Conservation (phyloP, 2,329 filamentous ascomycete genomes). For the Periconia sp. region DNA sequence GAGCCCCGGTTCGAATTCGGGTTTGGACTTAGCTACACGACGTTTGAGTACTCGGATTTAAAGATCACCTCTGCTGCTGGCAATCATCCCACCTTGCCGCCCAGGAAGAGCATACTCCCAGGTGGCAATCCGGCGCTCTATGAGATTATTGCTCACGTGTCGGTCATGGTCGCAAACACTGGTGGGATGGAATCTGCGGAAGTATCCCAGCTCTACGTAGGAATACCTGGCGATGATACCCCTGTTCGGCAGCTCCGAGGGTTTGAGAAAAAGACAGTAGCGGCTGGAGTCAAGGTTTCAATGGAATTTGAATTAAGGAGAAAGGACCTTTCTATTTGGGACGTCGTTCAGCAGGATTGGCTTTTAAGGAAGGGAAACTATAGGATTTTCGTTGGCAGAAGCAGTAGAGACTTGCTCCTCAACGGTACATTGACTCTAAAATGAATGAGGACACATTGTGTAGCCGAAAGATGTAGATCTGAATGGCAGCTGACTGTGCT, state of each 20-base stretch:
- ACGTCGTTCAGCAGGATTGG: slow-evolving; percentile 77
- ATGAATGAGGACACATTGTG: too few species aligned
- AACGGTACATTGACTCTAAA: too few species aligned
- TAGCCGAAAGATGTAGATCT: too few species aligned
- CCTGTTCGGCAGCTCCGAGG: slow-evolving; percentile 68
- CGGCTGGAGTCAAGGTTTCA: too few species aligned
- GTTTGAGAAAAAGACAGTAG: slow-evolving; percentile 76
- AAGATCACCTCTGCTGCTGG: slow-evolving; percentile 60
- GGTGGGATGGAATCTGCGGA: slow-evolving; percentile 69
- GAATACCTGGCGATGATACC: slow-evolving; percentile 61
- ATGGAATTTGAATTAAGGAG: too few species aligned
- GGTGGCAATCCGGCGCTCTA: slow-evolving; percentile 58
- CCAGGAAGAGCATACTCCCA: slow-evolving; percentile 45
- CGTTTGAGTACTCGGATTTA: slow-evolving; percentile 72
- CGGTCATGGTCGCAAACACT: slow-evolving; percentile 71
- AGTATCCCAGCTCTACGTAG: slow-evolving; percentile 74
- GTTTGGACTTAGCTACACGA: slow-evolving; percentile 75
- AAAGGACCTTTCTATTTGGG: slow-evolving; percentile 85
- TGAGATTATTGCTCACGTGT: slow-evolving; percentile 69
- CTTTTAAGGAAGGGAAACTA: slow-evolving; percentile 47
- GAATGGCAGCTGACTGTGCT: too few species aligned
- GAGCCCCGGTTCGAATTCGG: slow-evolving; percentile 80
- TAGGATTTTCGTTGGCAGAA: slow-evolving; percentile 33
- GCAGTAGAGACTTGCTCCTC: slow-evolving; percentile 38
- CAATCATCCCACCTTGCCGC: slow-evolving; percentile 56